phyloP scores from a whole-genome alignment of 2,329 filamentous ascomycete species.

The Aspergillus sp. region DNA sequence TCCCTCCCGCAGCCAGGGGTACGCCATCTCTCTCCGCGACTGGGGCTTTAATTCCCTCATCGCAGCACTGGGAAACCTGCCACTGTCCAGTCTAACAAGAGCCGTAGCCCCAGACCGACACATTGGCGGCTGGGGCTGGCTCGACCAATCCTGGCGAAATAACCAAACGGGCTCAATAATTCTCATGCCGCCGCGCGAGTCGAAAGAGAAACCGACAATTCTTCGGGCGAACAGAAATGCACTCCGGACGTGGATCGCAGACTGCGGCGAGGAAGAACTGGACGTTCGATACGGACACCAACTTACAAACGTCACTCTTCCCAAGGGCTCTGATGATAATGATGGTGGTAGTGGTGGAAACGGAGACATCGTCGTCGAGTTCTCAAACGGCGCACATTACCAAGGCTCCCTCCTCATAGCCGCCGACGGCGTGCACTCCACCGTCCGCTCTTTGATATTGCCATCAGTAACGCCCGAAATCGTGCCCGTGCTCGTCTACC shows the following conservation, averaged over 20 bases:
- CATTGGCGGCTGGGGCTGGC: conserved; percentile 13
- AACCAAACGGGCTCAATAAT: conserved; percentile 10
- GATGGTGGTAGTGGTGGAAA: background rate
- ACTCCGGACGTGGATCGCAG: conserved; percentile 10
- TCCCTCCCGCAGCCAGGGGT: conserved; percentile 10
- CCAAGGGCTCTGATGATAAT: no score
- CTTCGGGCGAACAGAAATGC: conserved; percentile 13
- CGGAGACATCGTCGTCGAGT: background rate
- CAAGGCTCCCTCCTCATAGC: conserved; percentile 10
- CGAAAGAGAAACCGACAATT: background rate
- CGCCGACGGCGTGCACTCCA: conserved; percentile 12
- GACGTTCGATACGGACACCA: conserved; percentile 12
- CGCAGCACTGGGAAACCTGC: conserved; percentile 1
- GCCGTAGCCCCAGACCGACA: conserved; percentile 11
- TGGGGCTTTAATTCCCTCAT: conserved; percentile 10
- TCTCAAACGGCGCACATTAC: conserved; percentile 13
- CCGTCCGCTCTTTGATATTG: conserved; percentile 1
- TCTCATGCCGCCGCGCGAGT: conserved; percentile 1
- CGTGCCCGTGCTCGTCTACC: conserved; percentile 9
- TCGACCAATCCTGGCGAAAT: conserved; percentile 13
- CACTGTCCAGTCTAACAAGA: conserved; percentile 5
- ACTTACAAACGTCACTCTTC: background rate
- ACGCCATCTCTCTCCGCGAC: conserved; percentile 13
- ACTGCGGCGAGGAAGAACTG: conserved; percentile 10
- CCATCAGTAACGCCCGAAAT: background rate